These are phyloP conservation scores for Echium plantagineum DNA, from an alignment of 257 asterid genomes.

Conservation along the genomic window DNA sequence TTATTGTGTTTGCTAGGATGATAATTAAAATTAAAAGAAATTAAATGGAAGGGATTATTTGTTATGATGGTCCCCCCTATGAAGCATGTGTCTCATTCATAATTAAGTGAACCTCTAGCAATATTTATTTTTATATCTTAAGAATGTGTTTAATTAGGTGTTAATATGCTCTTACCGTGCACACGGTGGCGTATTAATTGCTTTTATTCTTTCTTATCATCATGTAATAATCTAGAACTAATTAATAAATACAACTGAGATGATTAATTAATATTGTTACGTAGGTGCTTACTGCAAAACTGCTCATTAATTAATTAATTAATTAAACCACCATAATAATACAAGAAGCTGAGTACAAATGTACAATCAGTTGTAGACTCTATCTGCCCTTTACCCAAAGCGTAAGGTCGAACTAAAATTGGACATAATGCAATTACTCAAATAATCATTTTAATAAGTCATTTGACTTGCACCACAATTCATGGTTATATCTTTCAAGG, in stretches of 20 bases:
- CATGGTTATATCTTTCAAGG: background rate
- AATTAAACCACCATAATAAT: background rate
- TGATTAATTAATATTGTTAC: background rate
- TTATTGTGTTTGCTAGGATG: no score
- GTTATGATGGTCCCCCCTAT: slow-evolving; percentile 19
- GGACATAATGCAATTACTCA: background rate
- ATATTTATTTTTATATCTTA: background rate
- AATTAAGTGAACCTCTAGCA: background rate
- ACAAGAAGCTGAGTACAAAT: background rate
- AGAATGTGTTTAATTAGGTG: background rate
- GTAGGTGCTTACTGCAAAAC: background rate
- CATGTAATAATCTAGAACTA: background rate
- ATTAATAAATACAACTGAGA: background rate
- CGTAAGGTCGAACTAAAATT: background rate
- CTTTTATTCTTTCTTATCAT: background rate
- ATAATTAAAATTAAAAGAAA: no score
- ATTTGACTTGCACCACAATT: background rate
- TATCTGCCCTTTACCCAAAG: background rate
- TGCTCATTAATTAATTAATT: no score
- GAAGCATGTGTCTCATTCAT: slow-evolving; percentile 4
- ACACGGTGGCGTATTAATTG: slow-evolving; percentile 2
- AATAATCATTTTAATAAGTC: background rate
- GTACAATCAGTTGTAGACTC: background rate
- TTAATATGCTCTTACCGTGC: background rate
- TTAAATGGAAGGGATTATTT: slow-evolving; percentile 2